Percentiles rank a stretch among this genome's conserved stretches.
These are phyloP conservation scores for Ramaria sp. DNA, from an alignment of 768 basidiomycete species.

Conservation along the genomic window DNA sequence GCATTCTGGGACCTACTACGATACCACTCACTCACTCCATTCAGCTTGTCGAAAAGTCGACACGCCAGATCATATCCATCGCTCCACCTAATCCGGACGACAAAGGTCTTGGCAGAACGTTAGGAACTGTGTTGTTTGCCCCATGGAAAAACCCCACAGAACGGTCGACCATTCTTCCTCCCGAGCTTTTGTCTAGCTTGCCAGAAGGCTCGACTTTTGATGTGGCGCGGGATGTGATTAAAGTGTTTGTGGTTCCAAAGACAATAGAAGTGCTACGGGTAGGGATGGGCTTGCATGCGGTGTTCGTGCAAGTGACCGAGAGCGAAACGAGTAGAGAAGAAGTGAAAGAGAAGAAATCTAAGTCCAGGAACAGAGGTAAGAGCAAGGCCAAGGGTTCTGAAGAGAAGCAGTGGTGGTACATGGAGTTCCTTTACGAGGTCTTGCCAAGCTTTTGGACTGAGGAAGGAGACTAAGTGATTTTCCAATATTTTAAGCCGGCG, in stretches of 20 bases:
- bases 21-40: constrained; percentile 54
- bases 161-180: constrained; percentile 25
- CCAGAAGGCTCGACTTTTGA: constrained; percentile 22
- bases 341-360: constrained; percentile 15
- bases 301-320: constrained; percentile 59
- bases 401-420: constrained; percentile 40
- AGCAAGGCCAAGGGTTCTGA: constrained; percentile 12
- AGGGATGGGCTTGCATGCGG: constrained; percentile 53
- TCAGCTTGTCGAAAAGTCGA: constrained; percentile 56
- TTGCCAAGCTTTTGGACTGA: constrained; percentile 44
- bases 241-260: constrained; percentile 41
- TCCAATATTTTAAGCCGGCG: not conserved
- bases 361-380: constrained; percentile 15
- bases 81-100: constrained; percentile 20
- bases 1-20: constrained; percentile 42
- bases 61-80: constrained; percentile 44
- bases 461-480: constrained; percentile 15
- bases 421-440: constrained; percentile 42
- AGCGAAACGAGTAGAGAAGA: constrained; percentile 9
- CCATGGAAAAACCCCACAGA: constrained; percentile 38
- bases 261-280: constrained; percentile 27
- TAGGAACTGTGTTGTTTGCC: constrained; percentile 40
- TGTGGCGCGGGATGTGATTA: constrained; percentile 42
- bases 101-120: constrained; percentile 29
- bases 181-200: constrained; percentile 23